These are phyloP conservation scores for Leucaena leucocephala DNA, from an alignment of 306 rosid genomes.

Conservation along the genomic window DNA sequence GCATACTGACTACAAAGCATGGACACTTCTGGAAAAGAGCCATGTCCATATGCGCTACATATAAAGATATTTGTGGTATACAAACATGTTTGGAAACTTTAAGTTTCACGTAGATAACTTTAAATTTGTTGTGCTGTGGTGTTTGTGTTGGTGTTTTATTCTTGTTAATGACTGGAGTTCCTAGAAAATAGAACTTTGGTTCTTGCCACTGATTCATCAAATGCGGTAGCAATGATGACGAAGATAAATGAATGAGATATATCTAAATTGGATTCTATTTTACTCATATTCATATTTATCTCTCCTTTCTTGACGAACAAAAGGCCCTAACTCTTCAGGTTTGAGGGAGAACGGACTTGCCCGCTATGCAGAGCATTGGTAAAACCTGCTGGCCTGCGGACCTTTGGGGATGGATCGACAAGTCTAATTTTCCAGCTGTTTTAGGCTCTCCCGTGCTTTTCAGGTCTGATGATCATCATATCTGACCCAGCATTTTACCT, in stretches of 20 bases:
- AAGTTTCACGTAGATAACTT: background rate
- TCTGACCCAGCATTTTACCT: conserved; percentile 31
- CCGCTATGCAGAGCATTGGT: conserved; percentile 91
- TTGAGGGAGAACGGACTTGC: conserved; percentile 96
- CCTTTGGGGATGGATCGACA: conserved; percentile 91
- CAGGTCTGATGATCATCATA: conserved; percentile 29
- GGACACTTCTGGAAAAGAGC: background rate
- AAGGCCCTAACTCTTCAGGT: conserved; percentile 56
- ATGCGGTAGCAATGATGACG: background rate
- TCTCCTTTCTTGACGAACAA: conserved; percentile 27
- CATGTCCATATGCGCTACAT: background rate
- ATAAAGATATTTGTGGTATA: background rate
- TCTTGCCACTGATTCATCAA: conserved; percentile 27
- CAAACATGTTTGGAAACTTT: background rate
- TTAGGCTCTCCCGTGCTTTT: conserved; percentile 28
- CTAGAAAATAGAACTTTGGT: background rate
- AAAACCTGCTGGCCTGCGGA: conserved; percentile 73
- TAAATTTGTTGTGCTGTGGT: background rate
- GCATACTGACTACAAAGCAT: background rate
- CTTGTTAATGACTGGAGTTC: background rate
- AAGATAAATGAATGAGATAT: background rate
- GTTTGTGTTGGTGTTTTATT: background rate
- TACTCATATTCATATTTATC: background rate
- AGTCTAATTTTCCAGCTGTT: conserved; percentile 80
- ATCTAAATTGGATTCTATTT: background rate